A percentile compares a stretch with the other conserved stretches of the same genome.
phyloP scores from a whole-genome alignment of 2,329 filamentous ascomycete species.

The Sphaerulina vaccinii region DNA sequence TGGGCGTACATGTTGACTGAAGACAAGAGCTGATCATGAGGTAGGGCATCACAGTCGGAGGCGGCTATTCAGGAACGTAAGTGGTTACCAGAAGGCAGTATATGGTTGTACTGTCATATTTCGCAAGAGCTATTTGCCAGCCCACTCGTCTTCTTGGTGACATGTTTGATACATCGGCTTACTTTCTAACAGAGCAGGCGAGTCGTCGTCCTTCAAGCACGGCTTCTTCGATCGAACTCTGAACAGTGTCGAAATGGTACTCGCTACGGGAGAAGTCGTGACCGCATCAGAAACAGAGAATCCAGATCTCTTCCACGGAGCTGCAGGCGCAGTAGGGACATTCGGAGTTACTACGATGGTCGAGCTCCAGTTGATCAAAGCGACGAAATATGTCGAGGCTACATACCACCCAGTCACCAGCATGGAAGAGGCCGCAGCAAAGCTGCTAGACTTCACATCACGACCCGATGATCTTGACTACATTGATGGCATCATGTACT shows the following conservation, averaged over 20 bases:
- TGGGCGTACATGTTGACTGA: not conserved
- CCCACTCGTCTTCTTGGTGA: not conserved
- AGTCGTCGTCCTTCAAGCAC: conserved; percentile 67
- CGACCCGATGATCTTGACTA: conserved; percentile 48
- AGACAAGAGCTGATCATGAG: conserved; percentile 1
- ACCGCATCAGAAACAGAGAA: conserved; percentile 55
- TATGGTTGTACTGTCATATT: too few species aligned
- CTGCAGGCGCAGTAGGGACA: conserved; percentile 65
- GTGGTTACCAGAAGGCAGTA: too few species aligned
- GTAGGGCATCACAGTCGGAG: conserved; percentile 63
- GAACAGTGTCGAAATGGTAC: conserved; percentile 63
- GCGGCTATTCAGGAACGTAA: conserved; percentile 62
- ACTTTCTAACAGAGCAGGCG: conserved; percentile 49
- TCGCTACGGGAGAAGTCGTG: conserved; percentile 59
- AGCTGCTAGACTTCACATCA: conserved; percentile 40
- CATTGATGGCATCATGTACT: conserved; percentile 53
- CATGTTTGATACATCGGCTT: not conserved
- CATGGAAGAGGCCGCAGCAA: conserved; percentile 45
- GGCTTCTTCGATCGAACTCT: conserved; percentile 65
- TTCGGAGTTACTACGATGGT: conserved; percentile 64
- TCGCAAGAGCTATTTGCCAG: too few species aligned
- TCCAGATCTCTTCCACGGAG: conserved; percentile 63
- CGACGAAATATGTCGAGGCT: conserved; percentile 50
- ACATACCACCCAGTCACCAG: conserved; percentile 48
- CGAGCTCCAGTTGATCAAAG: conserved; percentile 48